Evolutionary conservation across 192 early-diverging fungal genomes (phyloP).

Genomic region (Phlyctochytrium arcticum): DNA sequence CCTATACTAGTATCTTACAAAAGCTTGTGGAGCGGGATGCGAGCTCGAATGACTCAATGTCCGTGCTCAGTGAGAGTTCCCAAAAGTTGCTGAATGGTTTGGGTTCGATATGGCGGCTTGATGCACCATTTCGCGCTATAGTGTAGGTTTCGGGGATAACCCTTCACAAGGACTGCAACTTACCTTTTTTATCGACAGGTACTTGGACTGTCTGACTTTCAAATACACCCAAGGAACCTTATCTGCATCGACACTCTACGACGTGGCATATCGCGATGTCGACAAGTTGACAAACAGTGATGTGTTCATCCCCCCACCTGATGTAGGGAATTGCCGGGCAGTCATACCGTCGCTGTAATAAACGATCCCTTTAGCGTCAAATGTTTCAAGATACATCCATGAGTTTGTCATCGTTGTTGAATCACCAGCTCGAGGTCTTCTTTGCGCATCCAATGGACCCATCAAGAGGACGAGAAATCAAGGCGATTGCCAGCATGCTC

Average conservation of each 20-base stretch:
- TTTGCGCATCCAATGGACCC: conserved; percentile 23
- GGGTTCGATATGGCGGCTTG: conserved; percentile 24
- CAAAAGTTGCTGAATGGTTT: conserved; percentile 4
- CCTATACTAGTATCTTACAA: not conserved
- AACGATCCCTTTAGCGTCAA: conserved; percentile 9
- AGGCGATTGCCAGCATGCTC: conserved; percentile 1
- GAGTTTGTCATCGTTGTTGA: not conserved
- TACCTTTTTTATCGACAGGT: not conserved
- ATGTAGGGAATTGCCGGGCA: not conserved
- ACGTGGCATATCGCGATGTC: not conserved
- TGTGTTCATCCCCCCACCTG: too few relatives aligned
- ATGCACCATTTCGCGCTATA: conserved; percentile 2
- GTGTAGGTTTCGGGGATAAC: conserved; percentile 5
- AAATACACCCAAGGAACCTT: conserved; percentile 16
- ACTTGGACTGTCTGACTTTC: conserved; percentile 16
- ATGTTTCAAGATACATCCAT: conserved; percentile 6
- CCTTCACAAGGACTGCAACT: not conserved
- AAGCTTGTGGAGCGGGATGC: not conserved
- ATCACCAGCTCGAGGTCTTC: conserved; percentile 26
- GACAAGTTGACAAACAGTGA: not conserved
- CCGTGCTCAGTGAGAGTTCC: not conserved
- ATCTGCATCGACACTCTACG: not conserved
- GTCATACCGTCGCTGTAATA: not conserved
- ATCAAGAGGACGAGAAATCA: not conserved
- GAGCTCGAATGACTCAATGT: not conserved